Evolutionary conservation across 2,329 filamentous ascomycete species (phyloP).

Genomic region (Xylariaceae sp.): DNA sequence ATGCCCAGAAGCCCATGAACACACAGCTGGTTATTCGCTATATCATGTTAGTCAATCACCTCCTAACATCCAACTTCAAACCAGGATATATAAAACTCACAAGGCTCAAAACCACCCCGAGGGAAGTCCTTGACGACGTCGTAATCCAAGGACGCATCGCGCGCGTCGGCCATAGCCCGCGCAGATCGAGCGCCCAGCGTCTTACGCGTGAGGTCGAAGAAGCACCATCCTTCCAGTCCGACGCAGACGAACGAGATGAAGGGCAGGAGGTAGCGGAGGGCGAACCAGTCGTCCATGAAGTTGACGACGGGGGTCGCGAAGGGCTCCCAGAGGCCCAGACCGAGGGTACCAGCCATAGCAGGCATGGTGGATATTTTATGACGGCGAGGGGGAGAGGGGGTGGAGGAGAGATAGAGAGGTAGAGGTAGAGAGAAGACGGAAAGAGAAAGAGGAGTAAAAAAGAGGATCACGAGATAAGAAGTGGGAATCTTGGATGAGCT

Average conservation of each 20-base stretch:
- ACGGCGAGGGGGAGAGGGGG: not conserved
- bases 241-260: conserved; percentile 24
- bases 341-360: conserved; percentile 20
- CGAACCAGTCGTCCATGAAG: conserved; percentile 18
- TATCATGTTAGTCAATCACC: not conserved
- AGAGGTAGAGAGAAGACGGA: not conserved
- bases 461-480: not conserved
- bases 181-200: conserved; percentile 19
- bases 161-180: conserved; percentile 18
- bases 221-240: conserved; percentile 22
- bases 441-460: not conserved
- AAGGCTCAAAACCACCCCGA: conserved; percentile 20
- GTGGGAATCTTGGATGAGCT: not conserved
- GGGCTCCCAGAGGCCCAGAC: conserved; percentile 14
- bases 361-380: conserved; percentile 16
- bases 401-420: not conserved
- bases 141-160: conserved; percentile 16
- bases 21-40: conserved; percentile 24
- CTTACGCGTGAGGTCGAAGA: conserved; percentile 23
- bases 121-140: conserved; percentile 22
- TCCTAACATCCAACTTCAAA: no score
- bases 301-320: conserved; percentile 11
- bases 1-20: conserved; percentile 20
- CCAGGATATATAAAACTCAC: conserved; percentile 9
- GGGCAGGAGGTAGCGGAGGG: conserved; percentile 18